phyloP scores from a whole-genome alignment of 495 filamentous ascomycete genomes.

The Xylaria venustula region DNA sequence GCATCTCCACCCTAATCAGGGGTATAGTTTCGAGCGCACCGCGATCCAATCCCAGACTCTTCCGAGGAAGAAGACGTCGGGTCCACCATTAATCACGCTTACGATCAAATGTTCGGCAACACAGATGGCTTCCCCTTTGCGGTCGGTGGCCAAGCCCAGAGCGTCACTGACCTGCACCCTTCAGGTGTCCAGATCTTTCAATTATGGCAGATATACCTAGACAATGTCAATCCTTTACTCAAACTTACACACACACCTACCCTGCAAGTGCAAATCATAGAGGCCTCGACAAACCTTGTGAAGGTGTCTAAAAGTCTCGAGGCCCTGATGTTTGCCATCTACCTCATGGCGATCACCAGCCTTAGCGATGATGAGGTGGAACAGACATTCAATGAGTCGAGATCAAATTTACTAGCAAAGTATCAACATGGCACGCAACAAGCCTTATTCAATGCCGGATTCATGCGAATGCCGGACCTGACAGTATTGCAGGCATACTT shows the following conservation, averaged over 20 bases:
- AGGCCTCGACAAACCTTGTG: conserved; percentile 44
- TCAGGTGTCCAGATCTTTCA: conserved; percentile 66
- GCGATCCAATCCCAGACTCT: conserved; percentile 48
- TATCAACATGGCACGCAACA: conserved; percentile 54
- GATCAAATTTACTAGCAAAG: conserved; percentile 39
- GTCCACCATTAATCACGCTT: conserved; percentile 52
- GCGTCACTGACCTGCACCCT: conserved; percentile 60
- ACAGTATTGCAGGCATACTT: conserved; percentile 54
- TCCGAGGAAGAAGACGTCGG: conserved; percentile 62
- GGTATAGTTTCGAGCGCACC: conserved; percentile 39
- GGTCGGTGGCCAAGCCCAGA: conserved; percentile 48
- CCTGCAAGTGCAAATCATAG: conserved; percentile 53
- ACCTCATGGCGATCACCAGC: conserved; percentile 51
- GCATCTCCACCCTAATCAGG: conserved; percentile 15
- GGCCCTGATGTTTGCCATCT: conserved; percentile 58
- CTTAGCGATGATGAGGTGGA: conserved; percentile 52
- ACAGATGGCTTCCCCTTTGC: conserved; percentile 59
- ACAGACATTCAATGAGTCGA: conserved; percentile 48
- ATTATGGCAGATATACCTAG: conserved; percentile 70
- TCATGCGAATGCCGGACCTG: conserved; percentile 55
- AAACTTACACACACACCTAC: conserved; percentile 68
- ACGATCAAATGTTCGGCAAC: conserved; percentile 52
- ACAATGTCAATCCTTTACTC: conserved; percentile 67
- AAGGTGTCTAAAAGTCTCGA: conserved; percentile 51
- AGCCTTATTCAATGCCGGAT: conserved; percentile 55